Base-by-base conservation (phyloP, 192 early-diverging fungal genomes). In the Coemansia umbellata region DNA sequence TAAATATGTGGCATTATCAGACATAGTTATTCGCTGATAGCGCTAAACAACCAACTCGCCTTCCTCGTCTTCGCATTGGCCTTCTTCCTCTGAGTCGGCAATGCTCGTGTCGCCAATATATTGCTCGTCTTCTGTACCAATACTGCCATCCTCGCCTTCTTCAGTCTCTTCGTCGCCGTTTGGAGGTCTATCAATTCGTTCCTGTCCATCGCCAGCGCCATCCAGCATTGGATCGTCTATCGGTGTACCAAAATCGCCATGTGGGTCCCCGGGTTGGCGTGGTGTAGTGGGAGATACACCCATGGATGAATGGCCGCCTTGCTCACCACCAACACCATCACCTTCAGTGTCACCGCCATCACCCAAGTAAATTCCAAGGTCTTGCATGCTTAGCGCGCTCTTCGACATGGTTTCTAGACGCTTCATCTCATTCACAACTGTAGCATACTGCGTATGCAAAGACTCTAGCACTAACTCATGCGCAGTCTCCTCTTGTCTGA, bases 61-160 rank as follows among this genome's bases (percentile, higher is more conserved):
- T 17, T 73, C 69, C 35, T 72, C 69, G 31, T 72, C 69, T 15
- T 73, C 64, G 18, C 50, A 66, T 51, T 73, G 63, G 49, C 63
- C 69, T 21, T 59, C 68, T 40, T 73, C 68, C 47, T 58, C 63
- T 2, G 50, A 51, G 19, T 40, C 63, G 1, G 24, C 21, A 21
- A 13, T 42, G 24, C 27, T 26, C 6, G 21, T 24, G 37, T 17
- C 44, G 13, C 21, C 26, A 18, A 41, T 31, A 23, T 24, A 49
- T 36, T 7, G 48, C 6, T 33, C 36, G 24, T 37, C 27, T 51
- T 37, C 8, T 13, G 23, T 31, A 11, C 35, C 37, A n/a, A 21
- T 37, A 15, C 48, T 47, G 18, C 50, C 49, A 9, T 53, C 47
- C 22, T 58, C 55, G 55, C 63, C 55, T 6, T 58, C 60, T 19